These are phyloP conservation scores for Pistacia integerrima DNA, from an alignment of 345 rosid species.

Conservation along the genomic window DNA sequence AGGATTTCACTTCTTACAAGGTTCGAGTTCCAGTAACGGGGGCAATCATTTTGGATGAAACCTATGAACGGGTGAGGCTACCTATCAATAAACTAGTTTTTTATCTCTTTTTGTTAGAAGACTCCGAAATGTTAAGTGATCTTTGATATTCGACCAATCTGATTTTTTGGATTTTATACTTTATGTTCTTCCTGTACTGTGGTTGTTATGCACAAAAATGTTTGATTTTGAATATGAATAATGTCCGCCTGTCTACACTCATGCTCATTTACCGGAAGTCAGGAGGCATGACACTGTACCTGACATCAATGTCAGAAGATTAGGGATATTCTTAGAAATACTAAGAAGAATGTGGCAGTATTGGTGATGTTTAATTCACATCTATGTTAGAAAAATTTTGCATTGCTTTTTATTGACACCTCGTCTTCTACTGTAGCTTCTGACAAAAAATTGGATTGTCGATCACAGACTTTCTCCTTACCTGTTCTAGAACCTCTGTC, in stretches of 20 bases:
- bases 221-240: neutral
- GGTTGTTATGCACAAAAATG: neutral
- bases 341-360: too few species aligned
- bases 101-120: neutral
- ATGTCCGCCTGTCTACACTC: neutral
- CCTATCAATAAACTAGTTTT: conserved; percentile 14
- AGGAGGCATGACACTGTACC: too few species aligned
- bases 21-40: conserved; percentile 97
- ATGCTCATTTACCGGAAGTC: neutral
- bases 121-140: neutral
- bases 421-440: too few species aligned
- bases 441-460: neutral
- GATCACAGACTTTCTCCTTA: neutral
- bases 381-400: too few species aligned
- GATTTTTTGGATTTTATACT: neutral
- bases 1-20: conserved; percentile 98
- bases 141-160: neutral
- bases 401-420: too few species aligned
- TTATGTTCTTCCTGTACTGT: neutral
- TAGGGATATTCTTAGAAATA: too few species aligned
- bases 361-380: too few species aligned
- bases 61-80: conserved; percentile 83
- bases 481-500: neutral
- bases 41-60: conserved; percentile 93
- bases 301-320: too few species aligned